Base-by-base conservation (phyloP, 208 protist species). In the Trypanosoma vivax region DNA sequence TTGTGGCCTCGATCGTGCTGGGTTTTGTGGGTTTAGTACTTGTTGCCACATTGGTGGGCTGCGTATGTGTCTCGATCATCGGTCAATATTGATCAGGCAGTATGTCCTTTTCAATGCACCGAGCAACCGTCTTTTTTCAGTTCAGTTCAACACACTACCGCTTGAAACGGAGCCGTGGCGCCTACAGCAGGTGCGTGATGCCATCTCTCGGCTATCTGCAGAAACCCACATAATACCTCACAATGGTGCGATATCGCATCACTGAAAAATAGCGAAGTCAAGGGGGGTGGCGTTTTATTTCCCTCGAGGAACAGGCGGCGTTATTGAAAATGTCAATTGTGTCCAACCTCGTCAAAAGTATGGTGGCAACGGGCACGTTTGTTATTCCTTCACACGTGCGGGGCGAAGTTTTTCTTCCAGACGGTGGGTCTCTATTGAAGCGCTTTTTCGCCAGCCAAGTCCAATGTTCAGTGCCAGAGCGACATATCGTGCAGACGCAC, bases 291-390 rank as follows among this genome's bases (percentile, higher is more conserved):
- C 25, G 34, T 13, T 11, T 40, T 19, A 19, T 59, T 7, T 51
- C 38, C 27, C 46, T 79, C 23, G 19, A 27, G 28, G 33, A 43
- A 21, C 21, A 61, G 16, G 54, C 66, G 4, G 52, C 42, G 19
- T 54, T 66, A 27, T 39, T 79, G 7, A 81, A 89, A 64, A 75
- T 90, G 49, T 76, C 68, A 7, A 40, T 90, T 9, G 53, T 90
- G 14, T 58, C 40, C 13, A 53, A 76, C 34, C 72, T 80, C 33
- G 70, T 68, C 23, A 27, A 70, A 25, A 78, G 62, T 38, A 71
- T 79, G 11, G 29, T 90, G 19, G 83, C 71, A 21, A 85, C 76
- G n/a, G 72, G 70, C 50, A 87, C 79, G 2, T 47, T 90, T 41
- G 19, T 78, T 34, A 60, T 90, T 46, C 77, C 82, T 0, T 65